Base-by-base conservation (phyloP, 495 filamentous ascomycete species). In the Penicillium pancosmium region DNA sequence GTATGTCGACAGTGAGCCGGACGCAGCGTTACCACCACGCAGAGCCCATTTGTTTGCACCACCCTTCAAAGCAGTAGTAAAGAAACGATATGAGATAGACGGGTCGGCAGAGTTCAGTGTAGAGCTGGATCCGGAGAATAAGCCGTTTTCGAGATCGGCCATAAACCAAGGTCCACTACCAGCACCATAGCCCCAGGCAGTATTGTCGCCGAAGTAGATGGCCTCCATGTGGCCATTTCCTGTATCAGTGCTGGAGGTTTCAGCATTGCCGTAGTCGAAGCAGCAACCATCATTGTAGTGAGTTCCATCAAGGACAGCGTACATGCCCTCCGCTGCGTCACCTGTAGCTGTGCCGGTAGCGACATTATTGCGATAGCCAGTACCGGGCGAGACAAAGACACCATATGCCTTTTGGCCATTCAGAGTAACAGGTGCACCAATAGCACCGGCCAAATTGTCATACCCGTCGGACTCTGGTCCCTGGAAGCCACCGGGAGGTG, bases 241-340 rank as follows among this genome's bases (percentile, higher is more conserved):
- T 2, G 82, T 85, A 60, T 85, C 83, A 9, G 27, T 66, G 57
- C 68, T 80, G 64, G 64, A 83, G 23, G 72, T 78, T 69, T 86
- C 83, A 43, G 83, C 83, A 48, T 86, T 86, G 52, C 83, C 83
- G 51, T 86, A 86, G 68, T 86, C 83, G 60, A 83, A 86, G 73
- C 83, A 86, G 75, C 83, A 86, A 27, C 34, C 75, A 35, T 56
- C 73, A 53, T 86, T 86, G 70, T 82, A 86, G 59, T 86, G 81
- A 7, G 82, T 84, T 2, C 82, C 83, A 49, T 86, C 83, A 19
- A 86, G 70, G 35, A 86, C 80, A 0, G 80, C 81, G 63, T 86
- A 86, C 71, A 86, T 81, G 50, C 82, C 83, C 71, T 86, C 78
- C 0, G 83, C 27, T 31, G 49, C 76, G 41, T 86, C 79, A 10